A percentile compares a stretch with the other conserved stretches of the same genome.
Conservation (phyloP, 129 eudicot species). For the Smallanthus sonchifolius region DNA sequence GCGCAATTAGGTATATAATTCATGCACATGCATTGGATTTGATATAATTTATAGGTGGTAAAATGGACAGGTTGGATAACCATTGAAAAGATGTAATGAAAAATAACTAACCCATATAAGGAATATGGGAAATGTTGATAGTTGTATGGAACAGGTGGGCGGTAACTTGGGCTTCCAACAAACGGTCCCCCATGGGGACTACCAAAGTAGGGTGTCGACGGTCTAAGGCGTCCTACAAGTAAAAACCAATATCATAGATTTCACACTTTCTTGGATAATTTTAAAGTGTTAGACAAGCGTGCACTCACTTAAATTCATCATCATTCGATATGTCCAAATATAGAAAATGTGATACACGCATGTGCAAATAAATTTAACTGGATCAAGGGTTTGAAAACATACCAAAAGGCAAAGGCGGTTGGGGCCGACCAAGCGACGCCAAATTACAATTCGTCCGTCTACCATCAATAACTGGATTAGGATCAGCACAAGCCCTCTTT, state of each 20-base stretch:
- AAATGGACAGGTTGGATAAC: background rate
- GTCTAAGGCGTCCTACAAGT: slow-evolving; percentile 45
- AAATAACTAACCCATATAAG: slow-evolving; percentile 44
- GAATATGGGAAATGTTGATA: slow-evolving; percentile 55
- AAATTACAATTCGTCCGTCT: slow-evolving; percentile 59
- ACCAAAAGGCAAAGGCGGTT: slow-evolving; percentile 46
- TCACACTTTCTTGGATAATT: background rate
- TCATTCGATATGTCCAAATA: background rate
- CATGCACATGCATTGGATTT: background rate
- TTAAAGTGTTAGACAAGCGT: background rate
- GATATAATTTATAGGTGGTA: background rate
- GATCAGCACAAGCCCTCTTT: slow-evolving; percentile 53
- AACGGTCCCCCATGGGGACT: slow-evolving; percentile 41
- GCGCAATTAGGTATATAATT: background rate
- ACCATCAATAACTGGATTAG: slow-evolving; percentile 58
- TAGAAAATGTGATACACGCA: background rate
- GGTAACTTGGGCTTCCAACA: slow-evolving; percentile 45
- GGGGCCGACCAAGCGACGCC: slow-evolving; percentile 65
- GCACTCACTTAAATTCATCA: background rate
- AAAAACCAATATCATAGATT: slow-evolving; percentile 6
- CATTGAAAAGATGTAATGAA: slow-evolving; percentile 11
- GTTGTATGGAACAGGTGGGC: slow-evolving; percentile 44
- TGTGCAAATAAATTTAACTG: background rate
- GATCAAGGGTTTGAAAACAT: slow-evolving; percentile 5
- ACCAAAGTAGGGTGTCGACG: slow-evolving; percentile 41